Percentiles rank a stretch among this genome's conserved stretches.
Conservation (phyloP, 2,329 filamentous ascomycete species). For the Phialocephala subalpina region DNA sequence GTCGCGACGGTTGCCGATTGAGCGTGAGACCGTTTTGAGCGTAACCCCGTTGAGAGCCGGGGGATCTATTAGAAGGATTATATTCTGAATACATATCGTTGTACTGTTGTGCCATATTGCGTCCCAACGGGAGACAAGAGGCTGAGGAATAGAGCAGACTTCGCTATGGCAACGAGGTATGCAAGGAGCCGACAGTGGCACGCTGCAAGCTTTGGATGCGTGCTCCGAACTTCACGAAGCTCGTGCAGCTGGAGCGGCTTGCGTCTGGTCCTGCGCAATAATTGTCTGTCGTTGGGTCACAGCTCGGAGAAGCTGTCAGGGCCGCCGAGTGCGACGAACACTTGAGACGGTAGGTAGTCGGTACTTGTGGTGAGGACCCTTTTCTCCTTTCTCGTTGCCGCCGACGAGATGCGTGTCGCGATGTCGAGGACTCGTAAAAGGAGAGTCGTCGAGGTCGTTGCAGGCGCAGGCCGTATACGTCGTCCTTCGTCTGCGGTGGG, state of each 20-base stretch:
- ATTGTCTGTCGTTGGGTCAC: conserved; percentile 14
- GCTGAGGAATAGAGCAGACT: conserved; percentile 27
- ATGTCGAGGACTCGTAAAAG: conserved; percentile 14
- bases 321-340: conserved; percentile 11
- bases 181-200: conserved; percentile 45
- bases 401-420: neutral
- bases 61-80: conserved; percentile 70
- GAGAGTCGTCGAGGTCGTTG: conserved; percentile 3
- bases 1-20: conserved; percentile 77
- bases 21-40: conserved; percentile 65
- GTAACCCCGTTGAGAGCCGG: conserved; percentile 73
- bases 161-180: conserved; percentile 37
- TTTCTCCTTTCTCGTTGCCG: conserved; percentile 24
- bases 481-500: conserved; percentile 3
- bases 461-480: conserved; percentile 13
- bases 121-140: conserved; percentile 20
- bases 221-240: conserved; percentile 37
- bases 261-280: conserved; percentile 25
- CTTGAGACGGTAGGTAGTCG: conserved; percentile 21
- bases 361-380: conserved; percentile 29
- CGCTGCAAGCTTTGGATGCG: conserved; percentile 38
- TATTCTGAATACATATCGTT: conserved; percentile 80
- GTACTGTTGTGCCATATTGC: conserved; percentile 59
- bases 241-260: conserved; percentile 31
- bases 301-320: conserved; percentile 24